Base-by-base conservation (phyloP, 2,329 filamentous ascomycete genomes). In the Nothophaeocryptopus gaeumannii region DNA sequence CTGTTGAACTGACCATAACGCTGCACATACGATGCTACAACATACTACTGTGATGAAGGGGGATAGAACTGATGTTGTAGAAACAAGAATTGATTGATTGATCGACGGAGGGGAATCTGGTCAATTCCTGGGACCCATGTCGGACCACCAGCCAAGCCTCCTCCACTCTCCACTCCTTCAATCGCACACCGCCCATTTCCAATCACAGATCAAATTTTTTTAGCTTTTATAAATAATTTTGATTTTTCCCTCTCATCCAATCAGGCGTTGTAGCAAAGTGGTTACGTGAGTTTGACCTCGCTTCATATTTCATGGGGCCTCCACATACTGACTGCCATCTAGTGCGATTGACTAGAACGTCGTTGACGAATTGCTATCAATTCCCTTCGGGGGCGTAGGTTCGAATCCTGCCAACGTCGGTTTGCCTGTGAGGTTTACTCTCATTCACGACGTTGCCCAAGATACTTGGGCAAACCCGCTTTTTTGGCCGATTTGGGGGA, bases 321-420 rank as follows among this genome's bases (percentile, higher is more conserved):
- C 15, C 9, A 41, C 29, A 32, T 38, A 43, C 39, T 44, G 43
- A 38, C 47, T 51, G 46, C 48, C 54, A 53, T 53, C 56, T 56
- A 63, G 50, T 59, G 62, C 63, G 62, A 63, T 60, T 63, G 63
- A 63, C 62, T 64, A 62, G 61, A 64, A 65, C 40, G 30, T 29
- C 41, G 20, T 16, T 14, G 14, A 13, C 48, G 52, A 53, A 50
- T 58, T 56, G 58, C 58, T 59, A 65, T 63, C 63, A 61, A 60
- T 63, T 65, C 58, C 58, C 61, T 63, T 63, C 60, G 62, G 60
- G 50, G 45, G 40, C 39, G 40, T 35, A 34, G 34, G 38, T 33
- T 64, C 61, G 52, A 58, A 47, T 56, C 51, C 54, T 51, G 53
- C 53, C 53, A 42, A 37, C 50, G 45, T 45, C 20, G 20, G 7